phyloP scores from a whole-genome alignment of 306 rosid genomes.

The Sophora flavescens region DNA sequence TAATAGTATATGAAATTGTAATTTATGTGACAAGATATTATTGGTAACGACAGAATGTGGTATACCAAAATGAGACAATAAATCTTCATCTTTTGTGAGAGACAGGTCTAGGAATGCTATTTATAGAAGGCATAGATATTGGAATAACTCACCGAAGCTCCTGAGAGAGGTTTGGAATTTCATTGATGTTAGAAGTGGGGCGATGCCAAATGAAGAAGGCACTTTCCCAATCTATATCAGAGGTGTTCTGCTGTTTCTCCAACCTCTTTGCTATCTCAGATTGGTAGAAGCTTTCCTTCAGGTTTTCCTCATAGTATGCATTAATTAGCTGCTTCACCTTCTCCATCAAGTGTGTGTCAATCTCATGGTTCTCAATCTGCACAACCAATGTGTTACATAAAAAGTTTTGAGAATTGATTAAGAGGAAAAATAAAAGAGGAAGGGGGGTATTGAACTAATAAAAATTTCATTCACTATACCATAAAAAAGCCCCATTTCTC shows the following conservation, averaged over 20 bases:
- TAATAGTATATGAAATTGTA: too few species aligned
- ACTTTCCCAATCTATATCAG: conserved; percentile 82
- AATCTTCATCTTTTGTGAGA: too few species aligned
- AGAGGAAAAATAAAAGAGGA: neutral
- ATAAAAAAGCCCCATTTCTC: conserved; percentile 79
- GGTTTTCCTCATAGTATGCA: conserved; percentile 69
- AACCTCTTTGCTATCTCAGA: conserved; percentile 68
- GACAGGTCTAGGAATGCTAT: neutral
- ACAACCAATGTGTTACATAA: conserved; percentile 20
- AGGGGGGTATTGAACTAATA: neutral
- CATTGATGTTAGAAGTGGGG: conserved; percentile 70
- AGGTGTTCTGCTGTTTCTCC: conserved; percentile 44
- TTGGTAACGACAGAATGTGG: neutral
- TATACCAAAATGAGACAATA: too few species aligned
- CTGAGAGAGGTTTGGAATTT: conserved; percentile 59
- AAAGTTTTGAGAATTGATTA: neutral
- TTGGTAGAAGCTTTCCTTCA: conserved; percentile 71
- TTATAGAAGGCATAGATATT: neutral
- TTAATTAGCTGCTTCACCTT: conserved; percentile 75
- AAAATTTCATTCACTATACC: conserved; percentile 47
- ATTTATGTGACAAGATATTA: too few species aligned
- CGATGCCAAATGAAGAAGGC: conserved; percentile 84
- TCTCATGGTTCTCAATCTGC: conserved; percentile 84
- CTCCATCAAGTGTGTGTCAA: conserved; percentile 71
- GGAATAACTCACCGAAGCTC: conserved; percentile 66